Evolutionary conservation across 345 rosid genomes (phyloP).

Genomic region (Aquilaria malaccensis): DNA sequence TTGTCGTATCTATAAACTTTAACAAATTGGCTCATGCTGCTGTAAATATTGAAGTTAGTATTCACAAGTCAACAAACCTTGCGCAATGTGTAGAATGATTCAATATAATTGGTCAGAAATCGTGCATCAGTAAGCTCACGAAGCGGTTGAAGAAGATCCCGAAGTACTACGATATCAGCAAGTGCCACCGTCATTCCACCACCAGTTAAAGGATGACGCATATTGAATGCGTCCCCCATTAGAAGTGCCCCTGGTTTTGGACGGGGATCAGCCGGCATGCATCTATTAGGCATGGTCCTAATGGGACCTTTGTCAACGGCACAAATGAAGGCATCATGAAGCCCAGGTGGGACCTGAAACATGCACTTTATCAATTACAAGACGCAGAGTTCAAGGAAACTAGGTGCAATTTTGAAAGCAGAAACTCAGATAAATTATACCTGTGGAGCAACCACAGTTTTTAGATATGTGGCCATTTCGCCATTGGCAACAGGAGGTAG

Average conservation of each 20-base stretch:
- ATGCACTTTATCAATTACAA: background rate
- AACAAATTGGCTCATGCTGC: background rate
- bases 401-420: background rate
- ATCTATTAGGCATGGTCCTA: conserved; percentile 48
- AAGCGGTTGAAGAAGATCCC: conserved; percentile 32
- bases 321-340: conserved; percentile 29
- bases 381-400: background rate
- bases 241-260: conserved; percentile 44
- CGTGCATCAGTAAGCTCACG: conserved; percentile 29
- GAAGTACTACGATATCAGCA: conserved; percentile 42
- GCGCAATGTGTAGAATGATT: conserved; percentile 52
- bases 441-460: conserved; percentile 30
- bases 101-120: conserved; percentile 29
- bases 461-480: conserved; percentile 37
- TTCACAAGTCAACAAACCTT: conserved; percentile 25
- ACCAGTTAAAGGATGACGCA: conserved; percentile 53
- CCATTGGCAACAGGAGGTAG: conserved; percentile 42
- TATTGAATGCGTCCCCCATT: conserved; percentile 46
- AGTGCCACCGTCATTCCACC: conserved; percentile 56
- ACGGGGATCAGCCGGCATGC: conserved; percentile 52
- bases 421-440: conserved; percentile 10
- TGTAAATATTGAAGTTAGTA: background rate
- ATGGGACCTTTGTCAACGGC: conserved; percentile 42
- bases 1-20: background rate
- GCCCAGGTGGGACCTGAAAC: conserved; percentile 30